Evolutionary conservation across 2,329 filamentous ascomycete genomes (phyloP).

Genomic region (Pseudogymnoascus sp.): DNA sequence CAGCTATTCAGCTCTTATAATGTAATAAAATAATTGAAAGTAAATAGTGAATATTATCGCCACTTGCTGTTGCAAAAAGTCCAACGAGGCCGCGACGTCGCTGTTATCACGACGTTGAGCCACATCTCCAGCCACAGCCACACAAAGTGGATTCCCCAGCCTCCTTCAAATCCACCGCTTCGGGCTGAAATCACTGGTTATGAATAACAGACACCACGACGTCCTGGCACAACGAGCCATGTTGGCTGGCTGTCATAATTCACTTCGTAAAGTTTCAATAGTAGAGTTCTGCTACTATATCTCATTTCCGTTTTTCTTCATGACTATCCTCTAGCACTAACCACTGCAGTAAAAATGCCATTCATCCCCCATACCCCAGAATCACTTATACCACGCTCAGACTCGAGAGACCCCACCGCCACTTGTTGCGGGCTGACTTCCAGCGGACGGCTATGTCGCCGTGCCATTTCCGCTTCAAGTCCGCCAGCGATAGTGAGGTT

Average conservation of each 20-base stretch:
- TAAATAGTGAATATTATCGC: background rate
- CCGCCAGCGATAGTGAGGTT: constrained; percentile 18
- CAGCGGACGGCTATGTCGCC: constrained; percentile 74
- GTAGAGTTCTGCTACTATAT: background rate
- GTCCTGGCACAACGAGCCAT: background rate
- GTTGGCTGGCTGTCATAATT: background rate
- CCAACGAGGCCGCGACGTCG: background rate
- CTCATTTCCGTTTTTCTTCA: background rate
- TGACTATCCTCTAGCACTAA: constrained; percentile 4
- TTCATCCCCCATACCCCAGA: constrained; percentile 71
- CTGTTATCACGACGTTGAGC: background rate
- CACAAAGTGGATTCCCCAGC: background rate
- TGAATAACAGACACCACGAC: background rate
- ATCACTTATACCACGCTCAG: constrained; percentile 65
- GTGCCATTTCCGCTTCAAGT: constrained; percentile 47
- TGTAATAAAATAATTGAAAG: background rate
- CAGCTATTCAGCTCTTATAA: background rate
- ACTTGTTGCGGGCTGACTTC: constrained; percentile 86
- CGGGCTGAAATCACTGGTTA: background rate
- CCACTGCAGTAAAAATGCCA: constrained; percentile 41
- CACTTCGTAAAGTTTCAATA: background rate
- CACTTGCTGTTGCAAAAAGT: background rate
- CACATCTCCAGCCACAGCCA: background rate
- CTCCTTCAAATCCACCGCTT: background rate
- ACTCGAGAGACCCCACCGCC: constrained; percentile 73